Conservation (phyloP, 768 basidiomycete species). For the Tulasnella sp. region DNA sequence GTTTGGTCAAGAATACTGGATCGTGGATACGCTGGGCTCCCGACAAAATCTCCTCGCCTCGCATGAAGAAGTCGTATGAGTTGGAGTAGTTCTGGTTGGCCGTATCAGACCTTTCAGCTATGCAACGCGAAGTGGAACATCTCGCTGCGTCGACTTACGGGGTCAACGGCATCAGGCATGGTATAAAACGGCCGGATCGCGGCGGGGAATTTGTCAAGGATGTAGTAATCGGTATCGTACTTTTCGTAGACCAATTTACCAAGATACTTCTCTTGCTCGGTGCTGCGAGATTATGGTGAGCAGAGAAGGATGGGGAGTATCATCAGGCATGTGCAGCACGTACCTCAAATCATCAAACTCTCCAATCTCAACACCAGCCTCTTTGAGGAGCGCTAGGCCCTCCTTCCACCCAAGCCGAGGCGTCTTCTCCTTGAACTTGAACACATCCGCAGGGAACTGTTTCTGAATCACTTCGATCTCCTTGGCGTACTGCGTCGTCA, state of each 20-base stretch:
- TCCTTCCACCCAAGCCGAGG: constrained; percentile 76
- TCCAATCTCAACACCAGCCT: constrained; percentile 72
- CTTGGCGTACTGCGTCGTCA: constrained; percentile 61
- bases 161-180: constrained; percentile 91
- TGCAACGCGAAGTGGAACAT: not conserved
- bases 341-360: constrained; percentile 75
- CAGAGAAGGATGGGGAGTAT: not conserved
- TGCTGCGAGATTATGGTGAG: too few species aligned
- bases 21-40: constrained; percentile 98
- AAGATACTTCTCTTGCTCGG: constrained; percentile 89
- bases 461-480: constrained; percentile 74
- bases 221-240: constrained; percentile 97
- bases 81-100: constrained; percentile 54
- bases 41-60: constrained; percentile 96
- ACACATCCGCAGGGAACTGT: constrained; percentile 93
- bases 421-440: constrained; percentile 89
- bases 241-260: constrained; percentile 84
- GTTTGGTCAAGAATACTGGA: constrained; percentile 62
- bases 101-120: too few species aligned
- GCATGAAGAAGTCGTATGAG: constrained; percentile 99
- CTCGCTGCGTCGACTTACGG: constrained; percentile 35
- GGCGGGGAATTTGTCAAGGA: constrained; percentile 98
- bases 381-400: constrained; percentile 76
- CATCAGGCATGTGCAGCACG: not conserved
- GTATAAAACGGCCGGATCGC: constrained; percentile 97